phyloP scores from a whole-genome alignment of 208 protist species.

The Naegleria fowleri region DNA sequence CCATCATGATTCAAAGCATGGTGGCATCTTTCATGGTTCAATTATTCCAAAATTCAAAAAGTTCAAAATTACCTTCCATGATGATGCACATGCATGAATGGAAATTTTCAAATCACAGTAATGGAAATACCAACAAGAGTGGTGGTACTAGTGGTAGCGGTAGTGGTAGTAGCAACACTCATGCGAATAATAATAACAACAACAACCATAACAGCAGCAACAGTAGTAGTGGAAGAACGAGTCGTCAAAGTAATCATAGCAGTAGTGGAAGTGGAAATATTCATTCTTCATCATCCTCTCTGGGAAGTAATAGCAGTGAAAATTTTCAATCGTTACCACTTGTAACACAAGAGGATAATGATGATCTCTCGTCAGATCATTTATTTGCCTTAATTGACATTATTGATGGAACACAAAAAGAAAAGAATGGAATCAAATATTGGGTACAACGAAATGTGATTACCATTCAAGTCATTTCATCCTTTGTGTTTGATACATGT shows the following conservation, averaged over 20 bases:
- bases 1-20: too few relatives aligned
- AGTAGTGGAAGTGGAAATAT: not conserved
- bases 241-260: not conserved
- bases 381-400: not conserved
- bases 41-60: too few relatives aligned
- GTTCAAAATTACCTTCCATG: not conserved
- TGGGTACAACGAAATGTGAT: constrained; percentile 20
- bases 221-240: not conserved
- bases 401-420: not conserved
- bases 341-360: not conserved
- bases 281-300: too few relatives aligned
- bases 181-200: too few relatives aligned
- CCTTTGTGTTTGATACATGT: not conserved
- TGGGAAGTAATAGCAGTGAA: too few relatives aligned
- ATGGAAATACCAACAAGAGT: not conserved
- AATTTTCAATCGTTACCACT: too few relatives aligned
- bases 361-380: not conserved
- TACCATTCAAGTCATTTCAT: not conserved
- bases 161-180: not conserved
- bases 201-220: not conserved
- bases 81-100: not conserved
- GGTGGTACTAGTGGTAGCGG: not conserved
- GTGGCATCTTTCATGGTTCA: too few relatives aligned
- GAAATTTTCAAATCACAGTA: not conserved
- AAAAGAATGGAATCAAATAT: constrained; percentile 14